Base-by-base conservation (phyloP, 179 eudicot genomes). In the Heliamphora pulchella region DNA sequence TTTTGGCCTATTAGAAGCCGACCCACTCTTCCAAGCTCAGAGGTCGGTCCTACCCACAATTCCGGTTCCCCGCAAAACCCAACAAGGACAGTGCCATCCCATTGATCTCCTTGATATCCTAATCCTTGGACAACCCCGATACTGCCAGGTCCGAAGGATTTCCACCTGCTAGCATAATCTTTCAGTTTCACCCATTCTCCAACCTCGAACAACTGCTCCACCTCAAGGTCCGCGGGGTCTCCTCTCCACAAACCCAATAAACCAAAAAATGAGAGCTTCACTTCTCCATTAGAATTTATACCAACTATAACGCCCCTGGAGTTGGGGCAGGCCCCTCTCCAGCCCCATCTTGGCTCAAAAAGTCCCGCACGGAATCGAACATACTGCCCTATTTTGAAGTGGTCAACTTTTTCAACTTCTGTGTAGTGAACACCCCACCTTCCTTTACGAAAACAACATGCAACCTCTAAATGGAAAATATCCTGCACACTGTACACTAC, bases 261-360 rank as follows among this genome's bases (percentile, higher is more conserved):
- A 70, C 94, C 91, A 71, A 85, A 87, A 78, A 94, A 89, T n/a
- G 90, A 88, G 0, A 93, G 86, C 82, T 97, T 88, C 61, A 93
- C 89, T 87, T 94, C 98, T 77, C 97, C 96, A 75, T 91, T 91
- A 64, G 93, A 90, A 81, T 91, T 93, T 53, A 91, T 92, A 81
- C 87, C 81, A 39, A 91, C 86, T 74, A 94, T 84, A 63, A 94
- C 88, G 69, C 98, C 98, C 69, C 88, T 89, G 13, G 97, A 93
- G 75, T 75, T 82, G 15, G 91, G 87, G 51, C 84, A 83, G 75
- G 93, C 87, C 22, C 92, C 93, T 86, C 97, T 90, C 98, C 98
- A 94, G n/a, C 98, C 96, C 98, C 98, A 93, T 79, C 98, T 88
- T 72, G 98, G 98, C 90, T 93, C 98, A 31, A 71, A 74, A 61